Evolutionary conservation across 371 early-diverging fungal genomes (phyloP), one percentile per base, ranked within the genome.

Genomic region (Capniomyces stellatus): DNA sequence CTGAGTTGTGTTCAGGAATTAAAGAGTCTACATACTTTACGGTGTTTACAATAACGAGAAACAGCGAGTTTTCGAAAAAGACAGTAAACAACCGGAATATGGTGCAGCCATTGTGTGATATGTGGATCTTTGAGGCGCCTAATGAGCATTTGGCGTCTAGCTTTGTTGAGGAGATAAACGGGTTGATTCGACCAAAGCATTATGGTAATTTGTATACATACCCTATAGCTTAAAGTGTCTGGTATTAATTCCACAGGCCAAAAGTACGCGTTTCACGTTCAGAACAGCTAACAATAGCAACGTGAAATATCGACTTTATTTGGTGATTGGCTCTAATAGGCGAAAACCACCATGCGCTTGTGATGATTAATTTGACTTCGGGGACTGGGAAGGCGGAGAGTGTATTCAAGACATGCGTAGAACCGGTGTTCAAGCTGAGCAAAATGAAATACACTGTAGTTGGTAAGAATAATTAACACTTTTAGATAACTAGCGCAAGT

Each of bases 321-420:
- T n/a, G n/a, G n/a, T n/a, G n/a, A n/a, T n/a, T n/a, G n/a, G n/a
- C n/a, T n/a, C n/a, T n/a, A n/a, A 25, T 30, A 31, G 35, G 12
- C 2, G 49, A 31, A 24, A 40, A 23, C 2, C n/a, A 3, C 4
- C 31, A 54, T 54, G 58, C 51, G 0, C 42, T 67, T 28, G 56
- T 67, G 8, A 48, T 78, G n/a, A 29, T 77, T 12, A 79, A 79
- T 55, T 77, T 77, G 0, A 64, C 66, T 18, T 72, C 75, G n/a
- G 79, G 79, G 12, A 70, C 65, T 22, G 68, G 66, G 51, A 61
- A 71, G 51, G 71, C 74, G 6, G 35, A 30, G n/a, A 62, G 66
- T 51, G 52, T 67, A 41, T 77, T 67, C 50, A 51, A 68, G 10
- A 47, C 54, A 3, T 50, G 67, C 23, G 69, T 76, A 28, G 51